Evolutionary conservation across 1,139 yeast species (phyloP).

Genomic region (Saccharomyces hybrid): DNA sequence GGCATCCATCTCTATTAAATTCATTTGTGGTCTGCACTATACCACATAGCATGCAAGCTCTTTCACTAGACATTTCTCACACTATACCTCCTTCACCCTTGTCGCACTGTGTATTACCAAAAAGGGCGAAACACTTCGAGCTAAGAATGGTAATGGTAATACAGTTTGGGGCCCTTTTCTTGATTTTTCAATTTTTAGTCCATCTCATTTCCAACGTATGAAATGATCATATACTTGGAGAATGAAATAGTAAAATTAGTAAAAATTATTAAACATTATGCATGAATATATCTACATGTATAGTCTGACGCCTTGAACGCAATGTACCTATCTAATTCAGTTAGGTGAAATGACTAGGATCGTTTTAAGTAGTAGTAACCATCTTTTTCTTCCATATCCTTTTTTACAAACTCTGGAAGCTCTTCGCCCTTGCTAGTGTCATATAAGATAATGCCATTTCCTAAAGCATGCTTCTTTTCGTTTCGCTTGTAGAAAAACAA

Average conservation of each 20-base stretch:
- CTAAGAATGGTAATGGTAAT: not conserved
- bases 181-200: not conserved
- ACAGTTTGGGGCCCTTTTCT: not conserved
- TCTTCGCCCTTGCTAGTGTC: too few species aligned
- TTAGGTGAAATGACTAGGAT: too few species aligned
- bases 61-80: constrained; percentile 43
- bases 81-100: not conserved
- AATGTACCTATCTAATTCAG: too few species aligned
- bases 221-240: not conserved
- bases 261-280: not conserved
- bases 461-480: too few species aligned
- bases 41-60: constrained; percentile 98
- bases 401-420: too few species aligned
- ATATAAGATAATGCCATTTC: too few species aligned
- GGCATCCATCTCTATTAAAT: constrained; percentile 83
- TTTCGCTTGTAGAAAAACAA: too few species aligned
- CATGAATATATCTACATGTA: not conserved
- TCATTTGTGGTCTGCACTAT: constrained; percentile 56
- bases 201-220: not conserved
- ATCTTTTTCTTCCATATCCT: too few species aligned
- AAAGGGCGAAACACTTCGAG: too few species aligned
- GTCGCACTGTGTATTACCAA: not conserved
- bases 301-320: not conserved
- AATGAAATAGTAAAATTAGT: too few species aligned
- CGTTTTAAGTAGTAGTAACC: too few species aligned